These are phyloP conservation scores for Fusarium clavum DNA, from an alignment of 2,329 filamentous ascomycete species.

Conservation along the genomic window DNA sequence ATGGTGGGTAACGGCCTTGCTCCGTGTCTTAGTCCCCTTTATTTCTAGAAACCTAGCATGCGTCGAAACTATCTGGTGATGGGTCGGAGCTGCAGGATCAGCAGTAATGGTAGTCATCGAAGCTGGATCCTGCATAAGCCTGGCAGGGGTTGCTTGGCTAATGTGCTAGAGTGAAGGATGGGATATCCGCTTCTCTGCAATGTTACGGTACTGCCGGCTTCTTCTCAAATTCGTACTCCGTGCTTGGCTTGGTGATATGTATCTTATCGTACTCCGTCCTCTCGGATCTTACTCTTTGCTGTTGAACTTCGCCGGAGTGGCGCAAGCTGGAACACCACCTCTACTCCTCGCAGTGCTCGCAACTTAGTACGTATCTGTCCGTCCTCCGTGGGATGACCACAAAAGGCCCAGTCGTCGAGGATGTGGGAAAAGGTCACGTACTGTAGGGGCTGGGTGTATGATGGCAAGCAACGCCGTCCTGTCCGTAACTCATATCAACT, in stretches of 20 bases:
- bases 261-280: constrained; percentile 8
- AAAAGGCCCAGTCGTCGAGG: background rate
- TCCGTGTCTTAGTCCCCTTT: constrained; percentile 38
- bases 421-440: background rate
- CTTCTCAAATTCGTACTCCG: constrained; percentile 1
- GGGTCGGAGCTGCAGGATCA: constrained; percentile 26
- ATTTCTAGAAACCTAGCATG: constrained; percentile 40
- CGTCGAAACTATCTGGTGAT: constrained; percentile 23
- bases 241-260: constrained; percentile 12
- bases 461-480: constrained; percentile 1
- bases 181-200: constrained; percentile 10
- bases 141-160: constrained; percentile 3
- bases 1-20: constrained; percentile 30
- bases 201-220: constrained; percentile 14
- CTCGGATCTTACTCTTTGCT: background rate
- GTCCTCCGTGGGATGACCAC: constrained; percentile 3
- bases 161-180: constrained; percentile 7
- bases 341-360: background rate
- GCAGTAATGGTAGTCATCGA: constrained; percentile 6
- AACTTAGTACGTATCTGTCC: constrained; percentile 3
- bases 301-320: constrained; percentile 8
- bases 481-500: background rate
- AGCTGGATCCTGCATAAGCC: constrained; percentile 21
- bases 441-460: background rate
- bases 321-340: constrained; percentile 12